Base-by-base conservation (phyloP, 2,329 filamentous ascomycete genomes). In the Fusarium xyrophilum region DNA sequence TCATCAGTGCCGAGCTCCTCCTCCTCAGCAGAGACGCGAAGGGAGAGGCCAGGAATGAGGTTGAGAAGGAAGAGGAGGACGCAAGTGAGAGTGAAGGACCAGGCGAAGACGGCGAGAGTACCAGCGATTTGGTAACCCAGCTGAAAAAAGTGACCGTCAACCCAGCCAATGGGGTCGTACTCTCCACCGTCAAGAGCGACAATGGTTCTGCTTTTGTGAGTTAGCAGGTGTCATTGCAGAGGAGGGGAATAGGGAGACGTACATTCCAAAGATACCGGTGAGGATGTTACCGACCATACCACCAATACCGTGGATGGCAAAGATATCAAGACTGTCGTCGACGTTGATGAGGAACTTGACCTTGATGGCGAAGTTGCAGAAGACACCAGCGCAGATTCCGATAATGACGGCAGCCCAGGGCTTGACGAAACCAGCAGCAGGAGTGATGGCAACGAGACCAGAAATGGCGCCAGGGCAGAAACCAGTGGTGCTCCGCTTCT, bases 381-480 rank as follows among this genome's bases (percentile, higher is more conserved):
- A 84, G 55, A 92, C 81, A 58, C 86, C 91, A 52, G 83, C 86
- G 6, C 84, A 79, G 23, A 89, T 76, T 56, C 87, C 87, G 60
- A 87, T 88, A 71, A 88, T 81, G 59, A 89, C 81, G 11, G 86
- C 82, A 3, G 82, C 83, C 82, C 87, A 88, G 33, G 85, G 84
- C 7, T 92, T 91, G 2, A 97, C 89, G 81, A 89, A 95, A 74
- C 93, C 92, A 17, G 93, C 91, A 6, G 90, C 91, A 9, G 93
- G 91, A 12, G 93, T 96, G 56, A 96, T 96, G 70, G 93, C 92
- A 36, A 97, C 93, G 25, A 97, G 88, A 54, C 93, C 92, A 30
- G 92, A 91, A 76, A 97, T 94, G 71, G 89, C 90, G 65, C 94
- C 94, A 39, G 93, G 96, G 84, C 93, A 96, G 91, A 94, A 94